Evolutionary conservation across 352 stramenopile genomes (phyloP).

Genomic region (Pseudoperonospora humuli): DNA sequence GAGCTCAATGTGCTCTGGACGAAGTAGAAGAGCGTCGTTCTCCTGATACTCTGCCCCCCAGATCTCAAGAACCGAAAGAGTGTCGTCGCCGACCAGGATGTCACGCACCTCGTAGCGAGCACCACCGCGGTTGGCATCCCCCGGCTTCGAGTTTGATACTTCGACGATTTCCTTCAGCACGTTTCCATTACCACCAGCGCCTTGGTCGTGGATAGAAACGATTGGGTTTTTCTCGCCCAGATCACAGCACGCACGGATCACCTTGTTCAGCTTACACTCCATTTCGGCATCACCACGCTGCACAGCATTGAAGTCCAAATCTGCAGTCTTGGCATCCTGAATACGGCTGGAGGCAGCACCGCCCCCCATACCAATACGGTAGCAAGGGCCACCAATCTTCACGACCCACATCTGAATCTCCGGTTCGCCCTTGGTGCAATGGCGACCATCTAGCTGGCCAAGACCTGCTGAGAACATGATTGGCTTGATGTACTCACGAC

Average conservation of each 20-base stretch:
- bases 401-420: slow-evolving; percentile 96
- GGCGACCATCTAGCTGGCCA: slow-evolving; percentile 91
- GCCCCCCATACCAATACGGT: slow-evolving; percentile 98
- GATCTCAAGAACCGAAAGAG: slow-evolving; percentile 98
- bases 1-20: slow-evolving; percentile 81
- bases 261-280: slow-evolving; percentile 99
- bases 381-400: slow-evolving; percentile 97
- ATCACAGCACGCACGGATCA: slow-evolving; percentile 97
- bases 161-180: slow-evolving; percentile 99
- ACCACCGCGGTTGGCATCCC: slow-evolving; percentile 81
- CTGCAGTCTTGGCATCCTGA: slow-evolving; percentile 89
- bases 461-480: slow-evolving; percentile 99
- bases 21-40: slow-evolving; percentile 96
- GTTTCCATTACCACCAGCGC: slow-evolving; percentile 98
- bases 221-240: slow-evolving; percentile 97
- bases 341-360: slow-evolving; percentile 94
- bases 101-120: slow-evolving; percentile 94
- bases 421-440: slow-evolving; percentile 91
- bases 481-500: slow-evolving; percentile 99
- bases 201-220: slow-evolving; percentile 98
- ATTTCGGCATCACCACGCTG: slow-evolving; percentile 99
- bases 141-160: slow-evolving; percentile 64
- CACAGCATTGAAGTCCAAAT: slow-evolving; percentile 98
- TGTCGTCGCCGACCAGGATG: slow-evolving; percentile 95
- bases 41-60: slow-evolving; percentile 99